Evolutionary conservation across 768 basidiomycete species (phyloP), one percentile per base, ranked within the genome.

Genomic region (Pisolithus orientalis): DNA sequence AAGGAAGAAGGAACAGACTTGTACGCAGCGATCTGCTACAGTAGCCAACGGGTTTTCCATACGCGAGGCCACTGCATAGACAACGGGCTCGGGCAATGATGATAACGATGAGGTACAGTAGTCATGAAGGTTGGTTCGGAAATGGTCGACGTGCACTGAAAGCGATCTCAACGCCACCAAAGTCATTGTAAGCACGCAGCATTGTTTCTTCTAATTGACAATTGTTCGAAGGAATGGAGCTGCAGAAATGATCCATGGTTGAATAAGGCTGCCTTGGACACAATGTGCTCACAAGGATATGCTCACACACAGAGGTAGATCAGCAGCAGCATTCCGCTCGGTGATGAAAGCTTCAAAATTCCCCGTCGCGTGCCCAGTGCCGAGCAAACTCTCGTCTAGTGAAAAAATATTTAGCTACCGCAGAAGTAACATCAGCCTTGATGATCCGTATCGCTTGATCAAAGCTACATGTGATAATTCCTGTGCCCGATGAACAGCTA

Each of bases 61-160:
- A 24, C 66, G 63, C 27, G 80, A 55, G 55, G 70, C 69, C 9
- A 69, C 64, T 2, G 71, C 75, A 50, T 80, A 77, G 9, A 80
- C 49, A 50, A 78, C 71, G 32, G 80, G 66, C 39, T 75, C 64
- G 21, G 50, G 52, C 51, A 80, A 70, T 29, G 42, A 39, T 8
- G 72, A 72, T 25, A 79, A 71, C 17, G 53, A 52, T 17, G 69
- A 66, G 39, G 78, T 21, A 21, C 21, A 21, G 21, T 58, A 3
- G 71, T 65, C 49, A 66, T 53, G 17, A 80, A 53, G 10, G 72
- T 70, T 24, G 66, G 64, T 14, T 53, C 62, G 21, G 67, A 67
- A 49, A 79, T 59, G 11, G 73, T 70, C 21, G 75, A 75, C 24
- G 62, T 71, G 70, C 32, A 79, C 66, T 13, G 70, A 72, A 27